phyloP scores from a whole-genome alignment of 1,284 basidiomycete genomes.

The Trichosporon coremiiforme region DNA sequence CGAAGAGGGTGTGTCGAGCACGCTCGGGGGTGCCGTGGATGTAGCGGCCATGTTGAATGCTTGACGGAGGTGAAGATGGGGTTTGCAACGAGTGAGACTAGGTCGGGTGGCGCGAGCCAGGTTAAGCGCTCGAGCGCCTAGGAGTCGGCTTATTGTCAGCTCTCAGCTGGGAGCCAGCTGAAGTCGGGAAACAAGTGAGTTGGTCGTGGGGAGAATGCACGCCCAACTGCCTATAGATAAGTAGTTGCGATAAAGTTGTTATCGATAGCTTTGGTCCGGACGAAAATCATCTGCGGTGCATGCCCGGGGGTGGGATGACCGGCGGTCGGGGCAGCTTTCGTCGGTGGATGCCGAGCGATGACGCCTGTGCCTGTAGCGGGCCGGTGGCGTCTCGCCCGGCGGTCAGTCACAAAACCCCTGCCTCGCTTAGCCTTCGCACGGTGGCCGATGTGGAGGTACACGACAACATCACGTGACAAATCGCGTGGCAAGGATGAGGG shows the following conservation, averaged over 20 bases:
- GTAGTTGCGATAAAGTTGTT: background rate
- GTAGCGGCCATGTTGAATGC: background rate
- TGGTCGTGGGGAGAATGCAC: too few species aligned
- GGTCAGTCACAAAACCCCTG: background rate
- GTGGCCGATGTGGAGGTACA: constrained; percentile 8
- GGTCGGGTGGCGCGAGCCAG: constrained; percentile 2
- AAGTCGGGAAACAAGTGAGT: too few species aligned
- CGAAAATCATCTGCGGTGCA: background rate
- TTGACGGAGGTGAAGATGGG: background rate
- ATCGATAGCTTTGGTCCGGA: background rate
- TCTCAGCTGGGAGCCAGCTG: background rate
- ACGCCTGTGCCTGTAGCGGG: constrained; percentile 8
- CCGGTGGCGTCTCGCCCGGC: constrained; percentile 5
- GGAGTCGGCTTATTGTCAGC: background rate
- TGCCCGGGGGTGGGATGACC: too few species aligned
- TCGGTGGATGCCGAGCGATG: background rate
- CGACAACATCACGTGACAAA: background rate
- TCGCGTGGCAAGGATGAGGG: background rate
- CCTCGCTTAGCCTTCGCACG: background rate
- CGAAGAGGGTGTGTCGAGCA: constrained; percentile 10
- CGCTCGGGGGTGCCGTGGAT: background rate
- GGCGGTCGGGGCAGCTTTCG: background rate
- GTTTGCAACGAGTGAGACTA: too few species aligned
- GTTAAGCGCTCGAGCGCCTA: background rate
- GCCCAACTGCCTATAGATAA: too few species aligned